Base-by-base conservation (phyloP, 2,329 filamentous ascomycete species). In the Trichoderma sp. region DNA sequence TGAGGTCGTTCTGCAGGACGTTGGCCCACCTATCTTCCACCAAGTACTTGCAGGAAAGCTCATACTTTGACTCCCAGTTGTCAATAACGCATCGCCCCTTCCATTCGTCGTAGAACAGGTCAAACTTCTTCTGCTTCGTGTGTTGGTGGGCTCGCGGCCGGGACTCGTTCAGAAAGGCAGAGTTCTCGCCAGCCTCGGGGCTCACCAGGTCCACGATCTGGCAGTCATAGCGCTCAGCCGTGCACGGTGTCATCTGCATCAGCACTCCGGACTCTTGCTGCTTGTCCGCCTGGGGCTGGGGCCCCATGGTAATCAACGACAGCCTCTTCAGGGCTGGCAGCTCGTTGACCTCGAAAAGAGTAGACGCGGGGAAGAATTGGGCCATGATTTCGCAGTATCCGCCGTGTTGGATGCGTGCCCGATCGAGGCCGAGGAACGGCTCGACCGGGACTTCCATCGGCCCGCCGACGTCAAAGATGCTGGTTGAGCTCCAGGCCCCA, bases 401-500 rank as follows among this genome's bases (percentile, higher is more conserved):
- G 14, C 40, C 62, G 47, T 64, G 52, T 3, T 56, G 62, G 27
- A 71, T 68, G 10, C 24, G 66, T 19, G 31, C 24, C 11, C 66
- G 58, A 35, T 68, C 58, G 6, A 68, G 66, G 7, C 58, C 58
- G 16, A 62, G 33, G 21, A 68, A 68, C 6, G 66, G 65, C 4
- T 68, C 65, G 40, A 68, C 19, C 7, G n/a, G 31, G 5, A 33
- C 29, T 4, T 56, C 33, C 21, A 37, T 35, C n/a, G 37, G 27
- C 0, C 4, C 27, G 13, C 21, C 58, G 13, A 55, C 37, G 19
- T 53, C 49, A n/a, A 63, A 61, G n/a, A 63, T 55, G 52, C 53
- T 61, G 43, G 40, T 62, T 11, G 35, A 52, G 43, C 35, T 71
- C 72, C 61, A 73, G 62, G 59, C 53, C 14, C 66, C 69, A 24